A percentile compares a stretch with the other conserved stretches of the same genome.
Evolutionary conservation across 2,329 filamentous ascomycete species (phyloP).

Genomic region (Pseudonectria foliicola): DNA sequence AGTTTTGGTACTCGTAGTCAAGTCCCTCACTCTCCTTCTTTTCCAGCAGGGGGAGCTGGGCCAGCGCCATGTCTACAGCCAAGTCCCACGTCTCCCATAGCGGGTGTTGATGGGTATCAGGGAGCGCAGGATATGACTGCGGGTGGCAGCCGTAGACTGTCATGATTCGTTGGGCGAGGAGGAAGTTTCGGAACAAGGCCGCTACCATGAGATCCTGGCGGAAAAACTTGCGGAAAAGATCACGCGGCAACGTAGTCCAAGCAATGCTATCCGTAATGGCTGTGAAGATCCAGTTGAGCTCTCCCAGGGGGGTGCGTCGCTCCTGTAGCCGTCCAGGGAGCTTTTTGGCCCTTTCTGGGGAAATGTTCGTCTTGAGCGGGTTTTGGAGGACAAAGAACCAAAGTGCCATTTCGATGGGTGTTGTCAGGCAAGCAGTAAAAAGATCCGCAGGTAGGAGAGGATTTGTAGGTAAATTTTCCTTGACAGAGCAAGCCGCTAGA

Average conservation of each 20-base stretch:
- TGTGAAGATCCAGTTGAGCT: slow-evolving; percentile 99
- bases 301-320: slow-evolving; percentile 84
- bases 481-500: slow-evolving; percentile 81
- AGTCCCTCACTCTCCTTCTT: slow-evolving; percentile 64
- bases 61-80: slow-evolving; percentile 88
- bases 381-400: slow-evolving; percentile 96
- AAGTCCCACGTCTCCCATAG: slow-evolving; percentile 98
- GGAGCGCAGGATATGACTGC: slow-evolving; percentile 84
- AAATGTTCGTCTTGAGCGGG: slow-evolving; percentile 60
- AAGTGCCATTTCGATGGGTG: slow-evolving; percentile 93
- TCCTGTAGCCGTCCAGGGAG: slow-evolving; percentile 90
- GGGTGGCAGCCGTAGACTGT: slow-evolving; percentile 92
- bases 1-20: slow-evolving; percentile 90
- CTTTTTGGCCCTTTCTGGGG: slow-evolving; percentile 76
- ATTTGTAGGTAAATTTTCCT: slow-evolving; percentile 91
- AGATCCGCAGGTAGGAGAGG: slow-evolving; percentile 88
- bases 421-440: slow-evolving; percentile 93
- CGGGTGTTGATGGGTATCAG: slow-evolving; percentile 89
- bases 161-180: slow-evolving; percentile 93
- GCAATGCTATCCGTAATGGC: slow-evolving; percentile 98
- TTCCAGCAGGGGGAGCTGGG: slow-evolving; percentile 81
- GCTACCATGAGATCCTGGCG: slow-evolving; percentile 98
- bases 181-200: slow-evolving; percentile 90
- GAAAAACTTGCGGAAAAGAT: slow-evolving; percentile 94
- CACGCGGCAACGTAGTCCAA: slow-evolving; percentile 87